Base-by-base conservation (phyloP, 2,329 filamentous ascomycete species). In the Penicillium sp. region DNA sequence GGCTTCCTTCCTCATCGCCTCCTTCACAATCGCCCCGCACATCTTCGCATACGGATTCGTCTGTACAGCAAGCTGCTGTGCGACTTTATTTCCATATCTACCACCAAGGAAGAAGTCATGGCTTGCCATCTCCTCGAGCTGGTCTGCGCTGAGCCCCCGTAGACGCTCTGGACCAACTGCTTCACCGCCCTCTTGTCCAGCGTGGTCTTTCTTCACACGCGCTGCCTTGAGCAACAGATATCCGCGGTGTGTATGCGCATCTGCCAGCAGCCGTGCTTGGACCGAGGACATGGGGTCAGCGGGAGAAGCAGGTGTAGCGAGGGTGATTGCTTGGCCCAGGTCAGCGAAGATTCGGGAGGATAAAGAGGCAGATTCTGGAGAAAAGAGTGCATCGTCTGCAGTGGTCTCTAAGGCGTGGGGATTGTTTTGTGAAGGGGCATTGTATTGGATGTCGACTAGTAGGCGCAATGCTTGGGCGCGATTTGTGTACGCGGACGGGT, bases 1-100 rank as follows among this genome's bases (percentile, higher is more conserved):
- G 47, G 77, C 71, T 68, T 84, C 81, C 65, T 81, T 80, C 60
- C 68, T 76, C 70, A 84, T 70, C 13, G 81, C 81, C 67, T 84
- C 79, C 69, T 79, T 80, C 10, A 85, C 82, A 64, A 85, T 84
- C 1, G 75, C 79, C 4, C 81, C 82, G 66, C 81, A 84, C 71
- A 84, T 77, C 69, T 83, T 84, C 28, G 81, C 81, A 69, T 84
- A 83, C 27, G 82, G 82, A 70, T 85, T 85, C 43, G 81, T 83
- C 66, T 79, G 74, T 14, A 84, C 81, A 13, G 80, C 79, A 70
- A 85, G 71, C 59, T 81, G 77, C 60, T 78, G 75, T 39, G 80
- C 81, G 22, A 81, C 73, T 50, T 79, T 75, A 64, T 83, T 83
- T 1, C 82, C 82, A 65, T 79, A 83, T 38, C 76, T 61, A 1